Evolutionary conservation across 305 asterid species (phyloP), one percentile per base, ranked within the genome.

Genomic region (Fraxinus greggii): DNA sequence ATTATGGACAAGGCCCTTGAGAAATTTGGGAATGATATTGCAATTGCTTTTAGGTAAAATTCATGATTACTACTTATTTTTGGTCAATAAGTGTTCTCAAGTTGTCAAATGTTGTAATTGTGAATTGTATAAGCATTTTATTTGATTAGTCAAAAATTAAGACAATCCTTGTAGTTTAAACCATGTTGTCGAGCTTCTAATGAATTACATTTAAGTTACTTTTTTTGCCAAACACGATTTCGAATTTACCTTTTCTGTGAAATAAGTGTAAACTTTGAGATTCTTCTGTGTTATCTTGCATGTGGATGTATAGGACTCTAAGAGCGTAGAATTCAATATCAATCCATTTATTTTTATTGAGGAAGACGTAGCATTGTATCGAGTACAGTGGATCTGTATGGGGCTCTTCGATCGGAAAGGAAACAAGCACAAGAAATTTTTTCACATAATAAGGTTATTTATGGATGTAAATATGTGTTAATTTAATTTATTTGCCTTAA

Each of bases 11-110:
- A 84, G 82, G 98, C 99, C 56, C 97, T 96, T 12, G 93, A 90
- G 87, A 94, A 87, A 82, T 96, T 93, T 79, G 99, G 99, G 21
- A 83, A 91, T 83, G 98, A 93, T 24, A 91, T 96, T 23, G 99
- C 99, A n/a, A 96, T 96, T 85, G 99, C 99, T 80, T 96, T 96
- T 85, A 94, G 99, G 99, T 96, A 89, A 76, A 63, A 69, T 21
- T 15, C 75, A 35, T 15, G 31, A 13, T 63, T 6, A 21, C 10
- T 67, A 28, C 36, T 67, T 15, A 13, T 13, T 65, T 69, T 2
- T 31, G 1, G 32, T 67, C 38, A 28, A 28, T 26, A 28, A 69
- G 75, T 9, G 5, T 61, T 7, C 32, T 61, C 24, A 61, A 7
- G 32, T 61, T 61, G 72, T 61, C 72, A 61, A 59, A 59, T 59